Conservation (phyloP, 1,139 yeast genomes). For the Zygosaccharomyces pseudobailii region DNA sequence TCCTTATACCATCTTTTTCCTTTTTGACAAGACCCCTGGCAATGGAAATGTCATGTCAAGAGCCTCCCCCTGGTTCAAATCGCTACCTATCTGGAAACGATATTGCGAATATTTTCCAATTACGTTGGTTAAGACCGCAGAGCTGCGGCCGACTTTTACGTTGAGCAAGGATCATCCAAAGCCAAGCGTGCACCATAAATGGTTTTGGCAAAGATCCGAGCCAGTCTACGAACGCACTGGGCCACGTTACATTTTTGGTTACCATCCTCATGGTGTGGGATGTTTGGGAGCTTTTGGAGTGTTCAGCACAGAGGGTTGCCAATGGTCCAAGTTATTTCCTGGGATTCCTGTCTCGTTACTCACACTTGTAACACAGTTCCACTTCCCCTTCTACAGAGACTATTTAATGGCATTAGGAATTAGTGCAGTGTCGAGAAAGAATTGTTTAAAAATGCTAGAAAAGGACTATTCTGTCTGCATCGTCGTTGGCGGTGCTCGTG, state of each 20-base stretch:
- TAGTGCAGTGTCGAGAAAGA: slow-evolving; percentile 75
- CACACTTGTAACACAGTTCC: slow-evolving; percentile 80
- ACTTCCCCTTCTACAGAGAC: slow-evolving; percentile 84
- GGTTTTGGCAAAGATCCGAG: slow-evolving; percentile 17
- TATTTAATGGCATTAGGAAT: slow-evolving; percentile 77
- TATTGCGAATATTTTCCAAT: slow-evolving; percentile 82
- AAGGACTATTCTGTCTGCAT: slow-evolving; percentile 76
- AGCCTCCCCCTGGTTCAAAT: slow-evolving; percentile 54
- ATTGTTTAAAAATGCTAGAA: slow-evolving; percentile 62
- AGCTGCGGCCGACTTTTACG: slow-evolving; percentile 71
- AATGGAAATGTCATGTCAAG: slow-evolving; percentile 65
- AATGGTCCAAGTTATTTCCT: slow-evolving; percentile 66
- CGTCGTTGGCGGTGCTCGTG: slow-evolving; percentile 95
- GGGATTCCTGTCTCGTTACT: slow-evolving; percentile 75
- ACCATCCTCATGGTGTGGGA: slow-evolving; percentile 96
- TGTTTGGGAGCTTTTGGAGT: slow-evolving; percentile 90
- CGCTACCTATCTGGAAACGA: slow-evolving; percentile 61
- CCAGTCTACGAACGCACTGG: slow-evolving; percentile 40
- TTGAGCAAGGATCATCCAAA: slow-evolving; percentile 14
- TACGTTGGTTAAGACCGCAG: slow-evolving; percentile 59
- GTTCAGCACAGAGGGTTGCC: slow-evolving; percentile 75
- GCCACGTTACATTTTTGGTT: slow-evolving; percentile 82
- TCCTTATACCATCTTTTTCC: slow-evolving; percentile 54
- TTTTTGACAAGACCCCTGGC: slow-evolving; percentile 59
- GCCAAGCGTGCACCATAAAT: slow-evolving; percentile 4